These are phyloP conservation scores for Quercus rubra DNA, from an alignment of 306 rosid genomes.

Conservation along the genomic window DNA sequence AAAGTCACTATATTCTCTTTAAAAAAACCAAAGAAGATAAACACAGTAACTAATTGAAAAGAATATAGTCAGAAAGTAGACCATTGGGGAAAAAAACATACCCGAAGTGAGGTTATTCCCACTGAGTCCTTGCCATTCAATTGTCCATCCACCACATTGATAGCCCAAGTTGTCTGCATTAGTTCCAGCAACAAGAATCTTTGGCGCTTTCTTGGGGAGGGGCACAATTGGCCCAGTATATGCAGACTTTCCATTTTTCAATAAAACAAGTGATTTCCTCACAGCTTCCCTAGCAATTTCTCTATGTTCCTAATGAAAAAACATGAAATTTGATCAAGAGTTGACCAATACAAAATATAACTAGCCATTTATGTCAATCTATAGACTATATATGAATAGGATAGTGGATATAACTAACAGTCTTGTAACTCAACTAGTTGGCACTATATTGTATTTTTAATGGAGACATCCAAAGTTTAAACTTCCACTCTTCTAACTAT, in stretches of 20 bases:
- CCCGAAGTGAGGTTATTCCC: background rate
- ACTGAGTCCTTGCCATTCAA: background rate
- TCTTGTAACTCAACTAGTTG: too few species aligned
- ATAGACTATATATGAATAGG: too few species aligned
- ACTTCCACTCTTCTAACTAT: too few species aligned
- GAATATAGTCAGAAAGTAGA: too few species aligned
- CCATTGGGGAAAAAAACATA: background rate
- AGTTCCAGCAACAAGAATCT: slow-evolving; percentile 6
- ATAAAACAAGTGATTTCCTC: slow-evolving; percentile 1
- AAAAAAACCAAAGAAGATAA: too few species aligned
- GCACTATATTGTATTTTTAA: too few species aligned
- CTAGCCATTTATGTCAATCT: too few species aligned
- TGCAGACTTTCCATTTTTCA: background rate
- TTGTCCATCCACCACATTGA: slow-evolving; percentile 5
- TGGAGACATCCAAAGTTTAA: too few species aligned
- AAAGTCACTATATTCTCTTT: too few species aligned
- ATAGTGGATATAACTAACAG: too few species aligned
- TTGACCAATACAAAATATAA: too few species aligned
- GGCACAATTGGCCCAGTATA: background rate
- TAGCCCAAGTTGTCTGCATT: slow-evolving; percentile 4
- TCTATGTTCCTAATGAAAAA: background rate
- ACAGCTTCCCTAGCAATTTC: slow-evolving; percentile 4
- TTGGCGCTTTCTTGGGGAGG: background rate
- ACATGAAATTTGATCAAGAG: background rate
- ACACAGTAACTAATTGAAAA: too few species aligned